Percentiles rank a stretch among this genome's conserved stretches.
Evolutionary conservation across 192 early-diverging fungal genomes (phyloP).

Genomic region (Coemansia sp.): DNA sequence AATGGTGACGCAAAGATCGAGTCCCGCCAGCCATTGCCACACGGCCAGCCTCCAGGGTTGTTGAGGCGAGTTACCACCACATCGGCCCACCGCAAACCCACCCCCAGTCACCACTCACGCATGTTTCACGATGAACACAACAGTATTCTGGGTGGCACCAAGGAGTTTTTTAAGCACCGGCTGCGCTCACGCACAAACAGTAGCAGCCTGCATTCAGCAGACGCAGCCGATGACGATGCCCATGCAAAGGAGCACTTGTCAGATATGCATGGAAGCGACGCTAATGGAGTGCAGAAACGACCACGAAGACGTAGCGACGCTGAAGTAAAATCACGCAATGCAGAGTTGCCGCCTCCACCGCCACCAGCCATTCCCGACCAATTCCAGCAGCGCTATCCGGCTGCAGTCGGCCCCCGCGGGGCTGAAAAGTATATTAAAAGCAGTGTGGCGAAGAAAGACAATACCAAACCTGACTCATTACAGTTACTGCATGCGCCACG

Average conservation of each 20-base stretch:
- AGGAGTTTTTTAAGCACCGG: slow-evolving; percentile 42
- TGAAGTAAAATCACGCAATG: slow-evolving; percentile 39
- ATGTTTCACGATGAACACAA: slow-evolving; percentile 7
- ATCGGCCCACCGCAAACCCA: slow-evolving; percentile 24
- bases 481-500: slow-evolving; percentile 14
- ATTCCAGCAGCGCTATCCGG: slow-evolving; percentile 16
- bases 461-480: neutral
- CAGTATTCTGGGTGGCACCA: slow-evolving; percentile 40
- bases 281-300: slow-evolving; percentile 5
- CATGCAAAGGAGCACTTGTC: neutral
- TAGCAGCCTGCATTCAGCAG: slow-evolving; percentile 11
- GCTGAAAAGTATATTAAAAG: slow-evolving; percentile 6
- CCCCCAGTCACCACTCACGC: neutral
- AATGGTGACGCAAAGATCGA: neutral
- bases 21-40: neutral
- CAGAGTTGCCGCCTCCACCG: slow-evolving; percentile 13
- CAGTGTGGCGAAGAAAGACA: slow-evolving; percentile 6
- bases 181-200: slow-evolving; percentile 43
- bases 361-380: slow-evolving; percentile 20
- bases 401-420: neutral
- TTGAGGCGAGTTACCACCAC: slow-evolving; percentile 41
- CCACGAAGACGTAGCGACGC: slow-evolving; percentile 41
- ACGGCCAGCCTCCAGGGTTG: slow-evolving; percentile 18
- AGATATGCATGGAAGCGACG: neutral
- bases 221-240: neutral